Percentiles rank a stretch among this genome's conserved stretches.
Evolutionary conservation across 2,329 filamentous ascomycete genomes (phyloP).

Genomic region (Herpomyces periplanetae): DNA sequence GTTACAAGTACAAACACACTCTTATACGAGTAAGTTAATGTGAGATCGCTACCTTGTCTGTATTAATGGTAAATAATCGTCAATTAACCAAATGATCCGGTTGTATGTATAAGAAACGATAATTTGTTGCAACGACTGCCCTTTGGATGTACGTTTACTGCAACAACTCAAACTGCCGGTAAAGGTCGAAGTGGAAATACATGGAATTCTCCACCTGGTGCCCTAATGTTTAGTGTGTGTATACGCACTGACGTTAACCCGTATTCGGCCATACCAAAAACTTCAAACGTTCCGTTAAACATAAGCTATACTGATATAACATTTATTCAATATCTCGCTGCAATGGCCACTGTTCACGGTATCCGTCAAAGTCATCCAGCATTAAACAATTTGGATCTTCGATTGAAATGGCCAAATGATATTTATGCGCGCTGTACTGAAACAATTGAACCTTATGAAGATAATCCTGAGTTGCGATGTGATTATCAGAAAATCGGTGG

Average conservation of each 20-base stretch:
- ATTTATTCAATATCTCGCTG: conserved; percentile 72
- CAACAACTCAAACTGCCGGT: conserved; percentile 53
- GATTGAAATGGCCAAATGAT: conserved; percentile 92
- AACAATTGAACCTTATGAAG: neutral
- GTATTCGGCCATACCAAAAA: conserved; percentile 32
- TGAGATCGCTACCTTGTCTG: conserved; percentile 1
- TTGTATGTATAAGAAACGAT: conserved; percentile 18
- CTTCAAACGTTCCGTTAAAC: too few species aligned
- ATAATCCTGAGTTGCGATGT: conserved; percentile 14
- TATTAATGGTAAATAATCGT: conserved; percentile 1
- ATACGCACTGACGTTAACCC: conserved; percentile 30
- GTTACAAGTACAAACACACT: conserved; percentile 78
- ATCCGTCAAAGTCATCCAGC: conserved; percentile 37
- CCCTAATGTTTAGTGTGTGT: conserved; percentile 62
- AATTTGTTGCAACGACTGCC: conserved; percentile 34
- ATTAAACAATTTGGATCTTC: conserved; percentile 35
- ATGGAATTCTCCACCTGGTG: conserved; percentile 64
- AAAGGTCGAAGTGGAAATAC: conserved; percentile 66
- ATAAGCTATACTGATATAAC: too few species aligned
- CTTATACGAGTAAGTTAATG: conserved; percentile 27
- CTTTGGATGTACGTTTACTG: conserved; percentile 48
- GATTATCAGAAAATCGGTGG: conserved; percentile 61
- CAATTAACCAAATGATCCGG: conserved; percentile 2
- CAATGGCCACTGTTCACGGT: conserved; percentile 47
- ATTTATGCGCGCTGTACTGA: conserved; percentile 12